These are phyloP conservation scores for Trichoderma oligosporum DNA, from an alignment of 2,329 filamentous ascomycete genomes.

Conservation along the genomic window DNA sequence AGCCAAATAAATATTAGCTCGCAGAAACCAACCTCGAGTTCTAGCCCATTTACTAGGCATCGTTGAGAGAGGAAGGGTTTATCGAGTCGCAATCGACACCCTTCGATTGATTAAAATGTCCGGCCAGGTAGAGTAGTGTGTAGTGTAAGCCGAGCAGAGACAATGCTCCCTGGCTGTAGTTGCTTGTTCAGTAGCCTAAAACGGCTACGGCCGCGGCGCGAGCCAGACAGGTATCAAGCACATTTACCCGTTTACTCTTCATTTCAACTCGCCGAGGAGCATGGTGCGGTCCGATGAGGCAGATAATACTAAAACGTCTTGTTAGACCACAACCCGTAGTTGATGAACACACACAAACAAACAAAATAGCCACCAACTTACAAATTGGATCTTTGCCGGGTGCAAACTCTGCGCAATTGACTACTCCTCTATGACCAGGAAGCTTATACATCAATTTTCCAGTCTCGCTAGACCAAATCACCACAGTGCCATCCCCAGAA, in stretches of 20 bases:
- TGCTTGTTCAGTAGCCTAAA: not conserved
- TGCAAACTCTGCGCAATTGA: constrained; percentile 91
- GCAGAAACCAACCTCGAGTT: not conserved
- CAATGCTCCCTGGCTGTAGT: too few relatives aligned
- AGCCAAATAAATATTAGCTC: not conserved
- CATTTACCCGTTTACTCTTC: constrained; percentile 22
- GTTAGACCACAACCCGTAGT: constrained; percentile 33
- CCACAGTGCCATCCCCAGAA: constrained; percentile 83
- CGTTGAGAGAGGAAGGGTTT: not conserved
- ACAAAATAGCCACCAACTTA: constrained; percentile 50
- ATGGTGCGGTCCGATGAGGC: constrained; percentile 86
- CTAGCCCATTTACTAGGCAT: not conserved
- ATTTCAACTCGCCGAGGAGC: constrained; percentile 71
- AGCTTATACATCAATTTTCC: constrained; percentile 92
- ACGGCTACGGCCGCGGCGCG: too few relatives aligned
- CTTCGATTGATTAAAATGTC: too few relatives aligned
- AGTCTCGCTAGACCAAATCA: constrained; percentile 85
- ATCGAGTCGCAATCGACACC: not conserved
- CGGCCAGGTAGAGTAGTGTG: too few relatives aligned
- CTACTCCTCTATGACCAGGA: constrained; percentile 89
- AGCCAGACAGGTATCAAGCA: too few relatives aligned
- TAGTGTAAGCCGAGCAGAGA: too few relatives aligned
- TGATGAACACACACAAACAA: not conserved
- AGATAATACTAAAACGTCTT: constrained; percentile 63
- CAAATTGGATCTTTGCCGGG: constrained; percentile 80